Base-by-base conservation (phyloP, 108 stramenopile genomes). In the Nannochloropsis granulata region DNA sequence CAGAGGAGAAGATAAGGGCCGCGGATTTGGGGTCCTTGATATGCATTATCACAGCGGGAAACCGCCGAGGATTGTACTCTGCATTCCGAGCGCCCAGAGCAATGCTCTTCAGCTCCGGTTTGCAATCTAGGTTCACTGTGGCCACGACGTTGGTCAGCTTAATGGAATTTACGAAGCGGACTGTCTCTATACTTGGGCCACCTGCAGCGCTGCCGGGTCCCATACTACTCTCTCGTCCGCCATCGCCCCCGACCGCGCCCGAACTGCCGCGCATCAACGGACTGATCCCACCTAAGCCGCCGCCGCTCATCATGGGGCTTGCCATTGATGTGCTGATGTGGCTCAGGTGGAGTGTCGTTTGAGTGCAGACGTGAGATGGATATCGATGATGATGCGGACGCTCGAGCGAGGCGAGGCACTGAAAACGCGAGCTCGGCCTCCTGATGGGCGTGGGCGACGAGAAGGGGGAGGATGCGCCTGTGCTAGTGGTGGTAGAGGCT, bases 21-120 rank as follows among this genome's bases (percentile, higher is more conserved):
- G 98, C 97, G 46, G 94, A 93, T 44, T 95, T 91, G 0, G 98
- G 98, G 85, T 98, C 96, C 16, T 94, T 92, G 24, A 98, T 88
- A 16, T 96, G 92, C 93, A 98, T 93, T 25, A 98, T 93, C 46
- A 94, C 95, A 34, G 96, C 97, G 5, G 95, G 91, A 84, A 97
- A 98, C 44, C 96, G 92, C 83, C 95, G 92, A 1, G 98, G 97
- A 89, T 98, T 99, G 92, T 97, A 99, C 91, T 99, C 98, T 23
- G 97, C 97, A 85, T 99, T 99, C 23, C 97, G 94, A 83, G 95
- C 95, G 78, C 94, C 93, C 43, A 94, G 90, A 44, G 97, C 96
- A 71, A 99, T 95, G 82, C 93, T 92, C 85, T 95, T 93, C 78
- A 99, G 91, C 85, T 99, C 97, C 25, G 97, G 89, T 13, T 92